Evolutionary conservation across 352 stramenopile genomes (phyloP).

Genomic region (Phytophthora foliorum): DNA sequence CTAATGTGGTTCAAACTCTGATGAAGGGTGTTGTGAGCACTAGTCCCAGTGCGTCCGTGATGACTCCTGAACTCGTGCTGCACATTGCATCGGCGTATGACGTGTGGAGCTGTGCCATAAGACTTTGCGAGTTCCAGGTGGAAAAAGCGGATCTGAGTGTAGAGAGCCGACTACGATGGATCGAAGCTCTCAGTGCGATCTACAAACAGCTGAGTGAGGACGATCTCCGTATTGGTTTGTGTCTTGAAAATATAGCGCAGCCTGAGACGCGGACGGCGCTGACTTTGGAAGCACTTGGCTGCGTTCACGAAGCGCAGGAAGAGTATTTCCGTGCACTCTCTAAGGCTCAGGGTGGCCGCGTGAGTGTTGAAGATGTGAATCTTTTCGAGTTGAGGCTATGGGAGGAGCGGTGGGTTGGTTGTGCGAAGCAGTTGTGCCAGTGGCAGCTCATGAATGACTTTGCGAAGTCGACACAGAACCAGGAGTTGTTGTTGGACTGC

Average conservation of each 20-base stretch:
- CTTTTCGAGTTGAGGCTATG: constrained; percentile 89
- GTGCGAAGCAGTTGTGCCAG: constrained; percentile 92
- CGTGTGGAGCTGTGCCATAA: constrained; percentile 76
- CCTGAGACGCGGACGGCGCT: constrained; percentile 79
- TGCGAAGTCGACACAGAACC: constrained; percentile 92
- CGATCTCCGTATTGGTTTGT: constrained; percentile 84
- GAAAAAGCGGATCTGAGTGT: constrained; percentile 74
- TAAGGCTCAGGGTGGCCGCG: constrained; percentile 74
- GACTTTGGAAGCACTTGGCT: constrained; percentile 84
- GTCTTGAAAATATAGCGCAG: constrained; percentile 79
- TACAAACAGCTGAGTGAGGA: constrained; percentile 91
- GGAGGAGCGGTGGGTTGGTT: constrained; percentile 93
- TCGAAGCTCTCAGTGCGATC: constrained; percentile 85
- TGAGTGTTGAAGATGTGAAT: constrained; percentile 86
- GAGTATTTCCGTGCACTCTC: constrained; percentile 89
- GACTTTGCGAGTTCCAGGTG: constrained; percentile 88
- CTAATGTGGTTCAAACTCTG: constrained; percentile 89
- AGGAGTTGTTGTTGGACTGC: constrained; percentile 93
- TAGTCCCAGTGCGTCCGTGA: constrained; percentile 63
- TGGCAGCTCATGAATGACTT: constrained; percentile 95
- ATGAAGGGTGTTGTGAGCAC: constrained; percentile 79
- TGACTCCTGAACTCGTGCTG: constrained; percentile 87
- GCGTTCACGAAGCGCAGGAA: constrained; percentile 88
- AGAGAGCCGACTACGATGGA: constrained; percentile 85
- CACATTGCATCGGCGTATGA: constrained; percentile 88